Base-by-base conservation (phyloP, 768 basidiomycete genomes). In the Sarcomyxa edulis region DNA sequence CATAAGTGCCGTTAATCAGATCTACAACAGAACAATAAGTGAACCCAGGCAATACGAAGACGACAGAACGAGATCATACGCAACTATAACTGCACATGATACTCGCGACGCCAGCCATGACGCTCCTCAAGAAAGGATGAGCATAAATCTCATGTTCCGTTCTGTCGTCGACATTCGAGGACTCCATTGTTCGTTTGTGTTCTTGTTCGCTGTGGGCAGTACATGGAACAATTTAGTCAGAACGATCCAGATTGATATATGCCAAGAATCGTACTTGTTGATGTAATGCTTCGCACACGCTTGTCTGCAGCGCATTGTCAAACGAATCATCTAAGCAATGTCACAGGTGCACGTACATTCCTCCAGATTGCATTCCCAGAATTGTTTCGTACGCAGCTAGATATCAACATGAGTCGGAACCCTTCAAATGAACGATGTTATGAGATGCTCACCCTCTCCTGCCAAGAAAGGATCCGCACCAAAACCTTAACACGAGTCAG, bases 251-350 rank as follows among this genome's bases (percentile, higher is more conserved):
- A n/a, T n/a, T n/a, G n/a, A n/a, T n/a, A n/a, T n/a, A n/a, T n/a
- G n/a, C n/a, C n/a, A n/a, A n/a, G 11, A 22, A 3, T 64, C 75
- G 24, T 39, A 84, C 82, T 86, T 86, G 59, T 81, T 78, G 45
- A 90, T 71, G 35, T 72, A 76, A 57, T 93, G 90, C 59, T 93
- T 93, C 8, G 87, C 88, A 43, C 84, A 88, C 0, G 90, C 88
- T 53, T 90, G 86, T 1, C n/a, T n/a, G n/a, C n/a, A n/a, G n/a
- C n/a, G n/a, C n/a, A n/a, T n/a, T n/a, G n/a, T n/a, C n/a, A n/a
- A n/a, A n/a, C n/a, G n/a, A n/a, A n/a, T n/a, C n/a, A n/a, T n/a
- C n/a, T n/a, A n/a, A n/a, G n/a, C n/a, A n/a, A n/a, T n/a, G n/a
- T n/a, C n/a, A n/a, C n/a, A n/a, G n/a, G n/a, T n/a, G n/a, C n/a